Evolutionary conservation across 495 filamentous ascomycete species (phyloP).

Genomic region (Neurospora discreta): DNA sequence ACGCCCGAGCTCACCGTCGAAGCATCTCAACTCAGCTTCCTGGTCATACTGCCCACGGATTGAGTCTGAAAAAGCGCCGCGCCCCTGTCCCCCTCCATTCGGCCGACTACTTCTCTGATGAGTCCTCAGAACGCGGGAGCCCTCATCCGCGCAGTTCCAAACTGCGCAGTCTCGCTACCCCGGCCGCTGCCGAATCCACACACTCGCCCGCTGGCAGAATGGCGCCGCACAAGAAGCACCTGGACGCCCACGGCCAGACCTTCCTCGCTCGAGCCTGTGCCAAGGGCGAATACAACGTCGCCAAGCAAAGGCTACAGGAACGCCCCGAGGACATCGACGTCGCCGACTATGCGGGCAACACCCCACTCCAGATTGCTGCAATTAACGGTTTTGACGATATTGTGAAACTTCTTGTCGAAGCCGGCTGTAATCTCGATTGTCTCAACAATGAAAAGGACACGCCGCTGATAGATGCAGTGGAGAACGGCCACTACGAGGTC

Average conservation of each 20-base stretch:
- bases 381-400: conserved; percentile 73
- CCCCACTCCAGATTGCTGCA: conserved; percentile 82
- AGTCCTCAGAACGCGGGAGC: conserved; percentile 62
- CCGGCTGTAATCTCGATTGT: conserved; percentile 70
- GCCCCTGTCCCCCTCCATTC: conserved; percentile 46
- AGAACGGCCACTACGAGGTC: conserved; percentile 87
- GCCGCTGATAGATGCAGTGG: conserved; percentile 87
- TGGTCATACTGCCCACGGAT: conserved; percentile 36
- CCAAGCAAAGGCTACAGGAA: conserved; percentile 56
- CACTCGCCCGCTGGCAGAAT: conserved; percentile 54
- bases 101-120: conserved; percentile 59
- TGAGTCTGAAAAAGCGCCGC: conserved; percentile 45
- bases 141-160: conserved; percentile 57
- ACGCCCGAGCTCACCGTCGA: conserved; percentile 46
- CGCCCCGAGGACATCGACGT: conserved; percentile 79
- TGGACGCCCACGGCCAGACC: conserved; percentile 78
- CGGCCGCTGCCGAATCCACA: conserved; percentile 39
- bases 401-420: conserved; percentile 67
- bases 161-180: conserved; percentile 51
- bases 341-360: conserved; percentile 87
- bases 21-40: conserved; percentile 53
- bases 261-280: conserved; percentile 75
- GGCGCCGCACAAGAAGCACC: conserved; percentile 63
- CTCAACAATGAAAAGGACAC: conserved; percentile 82
- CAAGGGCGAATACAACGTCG: conserved; percentile 59